These are phyloP conservation scores for Buxus sempervirens DNA, from an alignment of 164 flowering plant species.

Conservation along the genomic window DNA sequence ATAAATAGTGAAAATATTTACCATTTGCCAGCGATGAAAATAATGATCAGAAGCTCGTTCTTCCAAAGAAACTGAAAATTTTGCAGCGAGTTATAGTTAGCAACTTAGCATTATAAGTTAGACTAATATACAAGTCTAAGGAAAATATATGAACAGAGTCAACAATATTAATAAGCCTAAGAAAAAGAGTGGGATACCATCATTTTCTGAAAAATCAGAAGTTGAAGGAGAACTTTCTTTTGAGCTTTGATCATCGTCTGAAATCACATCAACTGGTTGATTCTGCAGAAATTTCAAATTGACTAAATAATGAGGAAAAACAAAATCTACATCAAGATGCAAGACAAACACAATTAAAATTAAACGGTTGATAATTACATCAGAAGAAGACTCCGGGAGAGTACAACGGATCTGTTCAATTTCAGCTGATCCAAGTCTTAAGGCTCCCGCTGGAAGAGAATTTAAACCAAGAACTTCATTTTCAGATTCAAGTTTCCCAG, in stretches of 20 bases:
- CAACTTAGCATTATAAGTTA: not conserved
- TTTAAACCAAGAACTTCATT: constrained; percentile 13
- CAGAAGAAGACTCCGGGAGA: constrained; percentile 23
- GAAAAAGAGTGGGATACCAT: constrained; percentile 23
- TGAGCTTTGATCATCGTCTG: constrained; percentile 31
- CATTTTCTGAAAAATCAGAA: constrained; percentile 32
- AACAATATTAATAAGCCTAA: not conserved
- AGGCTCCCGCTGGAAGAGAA: constrained; percentile 12
- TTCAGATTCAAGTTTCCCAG: constrained; percentile 15
- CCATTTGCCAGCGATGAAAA: constrained; percentile 26
- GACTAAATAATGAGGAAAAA: constrained; percentile 1
- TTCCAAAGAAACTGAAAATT: constrained; percentile 23
- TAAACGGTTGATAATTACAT: constrained; percentile 20
- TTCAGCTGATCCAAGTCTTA: constrained; percentile 13
- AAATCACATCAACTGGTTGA: constrained; percentile 28
- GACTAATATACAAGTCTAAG: not conserved
- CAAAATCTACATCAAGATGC: not conserved
- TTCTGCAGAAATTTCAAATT: constrained; percentile 27
- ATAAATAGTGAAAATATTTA: constrained; percentile 8
- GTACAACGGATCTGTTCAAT: constrained; percentile 5
- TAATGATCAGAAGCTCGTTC: constrained; percentile 17
- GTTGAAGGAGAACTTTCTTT: constrained; percentile 23
- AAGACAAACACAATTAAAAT: not conserved
- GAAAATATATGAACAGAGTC: not conserved
- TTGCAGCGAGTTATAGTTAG: constrained; percentile 6